Evolutionary conservation across 2,329 filamentous ascomycete genomes (phyloP).

Genomic region (Coniochaeta sp.): DNA sequence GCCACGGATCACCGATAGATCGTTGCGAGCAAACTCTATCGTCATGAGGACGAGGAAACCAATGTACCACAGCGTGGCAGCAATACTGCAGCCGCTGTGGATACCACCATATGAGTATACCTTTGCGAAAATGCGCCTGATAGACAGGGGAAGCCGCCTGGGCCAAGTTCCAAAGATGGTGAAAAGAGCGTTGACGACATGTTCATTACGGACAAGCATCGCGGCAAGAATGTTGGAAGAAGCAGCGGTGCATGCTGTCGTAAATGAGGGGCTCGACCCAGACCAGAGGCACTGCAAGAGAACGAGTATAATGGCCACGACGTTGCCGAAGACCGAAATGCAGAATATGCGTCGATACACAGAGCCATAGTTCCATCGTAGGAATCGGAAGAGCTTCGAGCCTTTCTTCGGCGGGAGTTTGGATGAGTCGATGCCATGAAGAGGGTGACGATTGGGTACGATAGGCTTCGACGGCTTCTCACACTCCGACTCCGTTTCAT

Average conservation of each 20-base stretch:
- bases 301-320: constrained; percentile 14
- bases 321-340: constrained; percentile 29
- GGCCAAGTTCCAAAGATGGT: constrained; percentile 26
- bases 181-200: constrained; percentile 45
- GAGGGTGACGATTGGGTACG: constrained; percentile 1
- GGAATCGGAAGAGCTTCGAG: constrained; percentile 13
- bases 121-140: constrained; percentile 39
- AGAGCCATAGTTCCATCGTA: constrained; percentile 22
- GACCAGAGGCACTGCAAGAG: constrained; percentile 3
- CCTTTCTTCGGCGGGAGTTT: constrained; percentile 16
- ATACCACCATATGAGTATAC: constrained; percentile 46
- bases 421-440: constrained; percentile 9
- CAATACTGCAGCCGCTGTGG: constrained; percentile 43
- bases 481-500: background rate
- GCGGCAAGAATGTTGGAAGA: constrained; percentile 34
- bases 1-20: constrained; percentile 13
- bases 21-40: constrained; percentile 11
- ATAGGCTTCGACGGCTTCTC: background rate
- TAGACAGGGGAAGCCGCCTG: constrained; percentile 25
- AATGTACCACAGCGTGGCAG: constrained; percentile 38
- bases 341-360: constrained; percentile 33
- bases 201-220: constrained; percentile 41
- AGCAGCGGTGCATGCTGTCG: constrained; percentile 15
- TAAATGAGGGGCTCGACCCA: constrained; percentile 8
- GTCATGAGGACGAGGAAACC: constrained; percentile 26